Conservation (phyloP, 2,329 filamentous ascomycete species). For the Fusarium secorum region DNA sequence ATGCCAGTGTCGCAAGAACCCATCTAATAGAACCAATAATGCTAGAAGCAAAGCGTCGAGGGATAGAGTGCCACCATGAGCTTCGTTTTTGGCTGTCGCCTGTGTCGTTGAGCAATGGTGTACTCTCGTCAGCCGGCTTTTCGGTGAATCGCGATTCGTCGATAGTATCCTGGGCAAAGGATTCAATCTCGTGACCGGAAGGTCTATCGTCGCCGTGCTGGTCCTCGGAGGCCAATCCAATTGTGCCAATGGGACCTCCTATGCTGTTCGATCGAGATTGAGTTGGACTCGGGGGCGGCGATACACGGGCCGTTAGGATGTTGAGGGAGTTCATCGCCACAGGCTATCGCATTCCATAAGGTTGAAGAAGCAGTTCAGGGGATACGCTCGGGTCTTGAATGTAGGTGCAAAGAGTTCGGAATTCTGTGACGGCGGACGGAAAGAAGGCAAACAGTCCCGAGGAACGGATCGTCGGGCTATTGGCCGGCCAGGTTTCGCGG, state of each 20-base stretch:
- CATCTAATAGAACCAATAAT: slow-evolving; percentile 80
- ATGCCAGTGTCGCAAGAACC: slow-evolving; percentile 78
- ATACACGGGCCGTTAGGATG: slow-evolving; percentile 86
- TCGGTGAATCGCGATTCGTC: slow-evolving; percentile 51
- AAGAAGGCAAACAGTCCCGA: slow-evolving; percentile 4
- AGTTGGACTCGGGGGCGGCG: slow-evolving; percentile 63
- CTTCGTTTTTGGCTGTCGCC: slow-evolving; percentile 50
- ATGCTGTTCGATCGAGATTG: slow-evolving; percentile 69
- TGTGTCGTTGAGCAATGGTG: slow-evolving; percentile 62
- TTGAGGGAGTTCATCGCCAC: slow-evolving; percentile 95
- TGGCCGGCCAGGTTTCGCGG: slow-evolving; percentile 21
- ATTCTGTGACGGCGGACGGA: slow-evolving; percentile 3
- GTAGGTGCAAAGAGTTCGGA: background rate
- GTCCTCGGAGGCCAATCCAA: slow-evolving; percentile 54
- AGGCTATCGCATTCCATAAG: slow-evolving; percentile 63
- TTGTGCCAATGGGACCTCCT: slow-evolving; percentile 57
- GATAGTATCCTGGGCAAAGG: slow-evolving; percentile 49
- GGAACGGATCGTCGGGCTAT: slow-evolving; percentile 15
- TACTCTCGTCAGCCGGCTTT: slow-evolving; percentile 64
- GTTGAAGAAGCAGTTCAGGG: slow-evolving; percentile 20
- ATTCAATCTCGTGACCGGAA: slow-evolving; percentile 47
- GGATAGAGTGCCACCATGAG: slow-evolving; percentile 63
- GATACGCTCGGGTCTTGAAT: slow-evolving; percentile 1
- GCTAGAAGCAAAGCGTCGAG: slow-evolving; percentile 73
- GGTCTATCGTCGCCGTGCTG: slow-evolving; percentile 43